Conservation (phyloP, 371 early-diverging fungal species). For the Saksenaea vasiformis region DNA sequence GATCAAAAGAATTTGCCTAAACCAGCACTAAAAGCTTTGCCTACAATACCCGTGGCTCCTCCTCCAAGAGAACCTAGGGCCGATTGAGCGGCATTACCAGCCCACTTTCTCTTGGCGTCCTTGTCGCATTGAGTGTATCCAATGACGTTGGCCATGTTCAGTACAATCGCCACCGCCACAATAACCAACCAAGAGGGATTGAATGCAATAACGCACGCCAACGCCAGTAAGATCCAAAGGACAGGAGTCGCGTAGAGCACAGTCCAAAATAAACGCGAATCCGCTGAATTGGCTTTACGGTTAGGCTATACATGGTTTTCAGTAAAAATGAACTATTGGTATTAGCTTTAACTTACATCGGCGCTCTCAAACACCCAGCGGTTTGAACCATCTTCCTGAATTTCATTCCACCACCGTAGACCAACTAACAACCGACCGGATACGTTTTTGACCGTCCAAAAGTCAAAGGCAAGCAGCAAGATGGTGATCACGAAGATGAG, state of each 20-base stretch:
- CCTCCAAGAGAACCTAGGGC: conserved; percentile 44
- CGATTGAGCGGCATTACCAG: conserved; percentile 47
- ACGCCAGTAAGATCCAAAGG: conserved; percentile 82
- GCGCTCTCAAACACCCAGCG: conserved; percentile 95
- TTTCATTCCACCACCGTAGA: conserved; percentile 98
- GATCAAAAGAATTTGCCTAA: conserved; percentile 38
- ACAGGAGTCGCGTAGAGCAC: conserved; percentile 86
- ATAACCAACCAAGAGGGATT: conserved; percentile 83
- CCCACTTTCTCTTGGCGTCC: conserved; percentile 80
- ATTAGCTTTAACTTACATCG: conserved; percentile 59
- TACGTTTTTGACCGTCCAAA: conserved; percentile 98
- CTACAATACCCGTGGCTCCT: conserved; percentile 41
- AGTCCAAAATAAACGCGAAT: conserved; percentile 91
- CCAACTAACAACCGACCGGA: conserved; percentile 95
- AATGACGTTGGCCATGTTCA: conserved; percentile 88
- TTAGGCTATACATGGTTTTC: conserved; percentile 48
- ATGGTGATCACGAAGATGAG: conserved; percentile 91
- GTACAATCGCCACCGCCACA: conserved; percentile 78
- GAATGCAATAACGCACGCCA: conserved; percentile 75
- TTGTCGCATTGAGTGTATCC: conserved; percentile 97
- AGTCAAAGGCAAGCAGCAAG: conserved; percentile 91
- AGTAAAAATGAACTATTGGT: background rate
- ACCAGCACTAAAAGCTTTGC: conserved; percentile 41
- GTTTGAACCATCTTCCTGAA: conserved; percentile 88
- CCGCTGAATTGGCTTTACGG: conserved; percentile 77